These are phyloP conservation scores for Steccherinum ochraceum DNA, from an alignment of 768 basidiomycete genomes.

Conservation along the genomic window DNA sequence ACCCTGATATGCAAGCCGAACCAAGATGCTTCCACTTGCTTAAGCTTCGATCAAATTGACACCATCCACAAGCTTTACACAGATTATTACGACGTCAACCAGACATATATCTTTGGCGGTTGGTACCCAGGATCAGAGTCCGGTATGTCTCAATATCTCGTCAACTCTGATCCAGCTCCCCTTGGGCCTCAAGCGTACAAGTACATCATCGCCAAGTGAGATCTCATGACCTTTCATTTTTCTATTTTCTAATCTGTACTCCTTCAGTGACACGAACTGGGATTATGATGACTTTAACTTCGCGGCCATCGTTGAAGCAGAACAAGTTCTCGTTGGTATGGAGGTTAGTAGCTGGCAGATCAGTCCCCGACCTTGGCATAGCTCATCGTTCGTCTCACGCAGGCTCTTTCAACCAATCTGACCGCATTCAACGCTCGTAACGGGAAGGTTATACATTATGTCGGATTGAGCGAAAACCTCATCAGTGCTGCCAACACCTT, in stretches of 20 bases:
- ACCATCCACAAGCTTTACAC: conserved; percentile 21
- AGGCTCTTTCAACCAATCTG: not conserved
- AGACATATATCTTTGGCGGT: conserved; percentile 18
- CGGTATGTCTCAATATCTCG: not conserved
- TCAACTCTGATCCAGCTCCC: not conserved
- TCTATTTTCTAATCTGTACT: not conserved
- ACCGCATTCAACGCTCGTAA: not conserved
- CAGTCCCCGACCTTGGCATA: too few species aligned
- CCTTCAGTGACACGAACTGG: not conserved
- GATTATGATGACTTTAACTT: not conserved
- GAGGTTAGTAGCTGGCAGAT: too few species aligned
- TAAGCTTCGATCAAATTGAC: conserved; percentile 20
- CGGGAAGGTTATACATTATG: conserved; percentile 3
- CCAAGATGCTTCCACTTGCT: conserved; percentile 19
- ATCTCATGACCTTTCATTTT: not conserved
- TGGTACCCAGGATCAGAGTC: conserved; percentile 24
- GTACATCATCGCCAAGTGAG: not conserved
- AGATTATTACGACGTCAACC: conserved; percentile 21
- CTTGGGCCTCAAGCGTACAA: not conserved
- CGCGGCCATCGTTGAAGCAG: not conserved
- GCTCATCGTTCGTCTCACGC: too few species aligned
- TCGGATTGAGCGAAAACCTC: conserved; percentile 5
- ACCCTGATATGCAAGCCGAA: conserved; percentile 19
- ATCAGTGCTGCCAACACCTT: conserved; percentile 15
- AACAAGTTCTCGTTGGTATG: too few species aligned